Conservation (phyloP, 371 early-diverging fungal species). For the Circinella minor region DNA sequence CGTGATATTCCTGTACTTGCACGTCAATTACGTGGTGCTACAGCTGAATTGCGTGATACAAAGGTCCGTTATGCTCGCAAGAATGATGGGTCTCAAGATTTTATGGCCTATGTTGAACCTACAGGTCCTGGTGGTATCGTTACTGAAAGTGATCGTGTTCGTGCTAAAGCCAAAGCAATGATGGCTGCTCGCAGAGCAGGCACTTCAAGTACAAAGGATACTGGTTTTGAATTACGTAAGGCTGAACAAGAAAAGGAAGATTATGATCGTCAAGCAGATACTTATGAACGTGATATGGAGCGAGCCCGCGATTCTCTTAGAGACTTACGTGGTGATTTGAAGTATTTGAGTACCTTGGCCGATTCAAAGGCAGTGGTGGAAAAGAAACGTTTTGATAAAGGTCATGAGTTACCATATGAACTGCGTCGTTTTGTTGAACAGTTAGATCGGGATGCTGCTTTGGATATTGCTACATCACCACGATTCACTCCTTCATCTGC, state of each 20-base stretch:
- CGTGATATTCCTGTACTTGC: slow-evolving; percentile 60
- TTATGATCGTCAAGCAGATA: slow-evolving; percentile 41
- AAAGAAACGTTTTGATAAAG: slow-evolving; percentile 51
- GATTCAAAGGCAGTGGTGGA: slow-evolving; percentile 34
- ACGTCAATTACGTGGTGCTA: slow-evolving; percentile 55
- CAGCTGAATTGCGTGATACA: slow-evolving; percentile 59
- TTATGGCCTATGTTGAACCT: slow-evolving; percentile 45
- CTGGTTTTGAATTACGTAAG: slow-evolving; percentile 35
- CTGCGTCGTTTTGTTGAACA: slow-evolving; percentile 51
- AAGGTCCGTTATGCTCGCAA: slow-evolving; percentile 50
- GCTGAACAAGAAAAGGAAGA: slow-evolving; percentile 54
- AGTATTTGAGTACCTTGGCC: slow-evolving; percentile 33
- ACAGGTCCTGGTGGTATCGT: slow-evolving; percentile 66
- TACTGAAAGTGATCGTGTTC: slow-evolving; percentile 64
- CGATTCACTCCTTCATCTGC: neutral
- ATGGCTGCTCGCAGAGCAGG: slow-evolving; percentile 66
- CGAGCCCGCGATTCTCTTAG: slow-evolving; percentile 38
- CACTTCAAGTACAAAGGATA: slow-evolving; percentile 29
- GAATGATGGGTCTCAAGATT: slow-evolving; percentile 49
- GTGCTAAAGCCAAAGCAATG: slow-evolving; percentile 69
- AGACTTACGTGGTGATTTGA: slow-evolving; percentile 47
- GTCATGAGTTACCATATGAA: slow-evolving; percentile 51
- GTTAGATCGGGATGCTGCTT: slow-evolving; percentile 28
- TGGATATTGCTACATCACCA: neutral
- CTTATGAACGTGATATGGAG: slow-evolving; percentile 50